Base-by-base conservation (phyloP, 106 monocot genomes). In the Posidonia australis region DNA sequence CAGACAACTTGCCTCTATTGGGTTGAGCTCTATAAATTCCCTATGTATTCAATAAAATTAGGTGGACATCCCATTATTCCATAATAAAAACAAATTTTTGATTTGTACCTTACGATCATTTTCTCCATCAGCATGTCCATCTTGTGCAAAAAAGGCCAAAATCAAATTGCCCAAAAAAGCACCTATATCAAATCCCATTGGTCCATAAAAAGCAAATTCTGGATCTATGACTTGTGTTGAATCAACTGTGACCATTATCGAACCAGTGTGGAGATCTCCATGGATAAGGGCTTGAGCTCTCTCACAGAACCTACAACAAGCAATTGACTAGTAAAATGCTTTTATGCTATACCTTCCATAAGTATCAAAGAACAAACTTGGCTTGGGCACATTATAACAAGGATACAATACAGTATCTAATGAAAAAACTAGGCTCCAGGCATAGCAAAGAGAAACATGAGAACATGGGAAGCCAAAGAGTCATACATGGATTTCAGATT, bases 131-230 rank as follows among this genome's bases (percentile, higher is more conserved):
- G 80, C 71, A 73, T 87, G 87, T 25, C 96, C 90, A 76, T 98
- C 90, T 87, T 98, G 96, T 53, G 96, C 60, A 77, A 85, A 98
- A 64, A 78, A 98, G 9, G 87, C 84, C 76, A 98, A 81, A 70
- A 98, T 84, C 70, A 98, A 68, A 66, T 98, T 98, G 32, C 96
- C 96, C 10, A 98, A 29, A 70, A 77, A 83, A n/a, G 96, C 96
- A 55, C 96, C 96, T 59, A 90, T 85, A 59, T 98, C 96, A 81
- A 81, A 98, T 9, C 96, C 90, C 96, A 98, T 98, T 32, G 96
- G 96, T 22, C 90, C 96, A 76, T 90, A 91, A 63, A 98, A 98
- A 49, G 87, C 82, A 81, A 98, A 98, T 69, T 98, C 96, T 32
- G 96, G 90, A 79, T 98, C 90, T 44, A 91, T 90, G 24, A 98